Evolutionary conservation across 345 rosid species (phyloP).

Genomic region (Bruguiera parviflora): DNA sequence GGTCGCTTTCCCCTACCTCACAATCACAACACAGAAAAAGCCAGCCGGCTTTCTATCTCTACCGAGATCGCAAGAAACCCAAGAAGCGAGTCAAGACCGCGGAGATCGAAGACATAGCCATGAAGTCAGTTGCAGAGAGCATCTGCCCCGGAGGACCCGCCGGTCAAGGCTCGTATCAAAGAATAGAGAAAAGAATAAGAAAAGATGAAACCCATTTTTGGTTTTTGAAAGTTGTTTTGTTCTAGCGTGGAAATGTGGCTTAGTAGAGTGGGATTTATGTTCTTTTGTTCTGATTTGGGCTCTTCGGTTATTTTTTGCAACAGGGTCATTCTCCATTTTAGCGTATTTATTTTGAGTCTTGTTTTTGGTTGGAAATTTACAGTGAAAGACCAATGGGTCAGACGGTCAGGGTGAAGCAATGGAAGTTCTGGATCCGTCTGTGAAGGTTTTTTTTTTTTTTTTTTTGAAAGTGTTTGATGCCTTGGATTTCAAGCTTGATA

Average conservation of each 20-base stretch:
- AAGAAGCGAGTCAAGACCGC: background rate
- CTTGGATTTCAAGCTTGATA: too few species aligned
- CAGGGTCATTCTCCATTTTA: too few species aligned
- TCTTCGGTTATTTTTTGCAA: too few species aligned
- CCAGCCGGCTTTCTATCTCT: constrained; percentile 14
- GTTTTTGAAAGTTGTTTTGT: background rate
- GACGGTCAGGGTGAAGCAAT: constrained; percentile 28
- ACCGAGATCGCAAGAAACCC: background rate
- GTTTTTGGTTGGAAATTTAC: background rate
- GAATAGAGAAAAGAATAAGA: background rate
- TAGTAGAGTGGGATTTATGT: background rate
- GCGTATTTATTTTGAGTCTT: too few species aligned
- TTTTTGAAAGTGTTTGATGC: too few species aligned
- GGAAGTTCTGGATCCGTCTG: constrained; percentile 49
- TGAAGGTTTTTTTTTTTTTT: constrained; percentile 44
- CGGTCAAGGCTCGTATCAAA: constrained; percentile 19
- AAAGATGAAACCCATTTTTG: background rate
- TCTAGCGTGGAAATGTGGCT: background rate
- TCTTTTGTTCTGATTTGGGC: background rate
- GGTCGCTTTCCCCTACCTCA: constrained; percentile 33
- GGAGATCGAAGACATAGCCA: constrained; percentile 6
- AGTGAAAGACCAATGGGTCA: constrained; percentile 32
- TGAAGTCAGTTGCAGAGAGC: constrained; percentile 23
- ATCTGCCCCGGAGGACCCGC: constrained; percentile 20
- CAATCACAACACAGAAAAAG: constrained; percentile 7